Percentiles rank a stretch among this genome's conserved stretches.
These are phyloP conservation scores for Ligustrum vulgare DNA, from an alignment of 257 asterid species.

Conservation along the genomic window DNA sequence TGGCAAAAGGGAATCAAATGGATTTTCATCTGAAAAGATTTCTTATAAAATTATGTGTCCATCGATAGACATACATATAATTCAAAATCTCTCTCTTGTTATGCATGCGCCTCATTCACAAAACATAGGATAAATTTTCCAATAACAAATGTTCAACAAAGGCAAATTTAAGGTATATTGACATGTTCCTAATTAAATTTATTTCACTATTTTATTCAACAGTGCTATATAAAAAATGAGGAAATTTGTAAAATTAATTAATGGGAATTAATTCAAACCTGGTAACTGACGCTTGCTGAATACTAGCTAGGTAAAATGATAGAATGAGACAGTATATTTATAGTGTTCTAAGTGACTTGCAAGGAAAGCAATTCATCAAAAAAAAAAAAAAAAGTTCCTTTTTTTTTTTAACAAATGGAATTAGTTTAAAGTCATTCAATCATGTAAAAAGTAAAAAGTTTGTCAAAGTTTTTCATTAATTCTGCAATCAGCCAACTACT, in stretches of 20 bases:
- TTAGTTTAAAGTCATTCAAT: background rate
- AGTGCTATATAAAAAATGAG: no score
- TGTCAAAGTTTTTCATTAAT: background rate
- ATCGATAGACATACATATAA: no score
- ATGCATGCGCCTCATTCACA: background rate
- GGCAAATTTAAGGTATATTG: background rate
- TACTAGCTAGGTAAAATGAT: no score
- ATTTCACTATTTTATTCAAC: no score
- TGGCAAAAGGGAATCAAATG: no score
- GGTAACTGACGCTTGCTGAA: no score
- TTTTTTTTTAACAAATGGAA: background rate
- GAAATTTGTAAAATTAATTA: no score
- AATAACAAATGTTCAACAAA: no score
- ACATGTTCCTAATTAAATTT: no score
- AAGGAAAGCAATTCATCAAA: slow-evolving; percentile 10
- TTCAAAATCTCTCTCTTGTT: no score
- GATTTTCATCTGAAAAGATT: no score
- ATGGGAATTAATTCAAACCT: background rate
- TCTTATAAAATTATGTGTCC: no score
- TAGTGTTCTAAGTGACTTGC: slow-evolving; percentile 2
- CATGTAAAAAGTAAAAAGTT: background rate
- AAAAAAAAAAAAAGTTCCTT: background rate
- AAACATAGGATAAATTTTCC: background rate
- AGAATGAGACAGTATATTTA: background rate
- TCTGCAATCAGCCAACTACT: slow-evolving; percentile 5